Percentiles rank a stretch among this genome's conserved stretches.
Evolutionary conservation across 352 stramenopile genomes (phyloP).

Genomic region (Globisporangium heterothallicum): DNA sequence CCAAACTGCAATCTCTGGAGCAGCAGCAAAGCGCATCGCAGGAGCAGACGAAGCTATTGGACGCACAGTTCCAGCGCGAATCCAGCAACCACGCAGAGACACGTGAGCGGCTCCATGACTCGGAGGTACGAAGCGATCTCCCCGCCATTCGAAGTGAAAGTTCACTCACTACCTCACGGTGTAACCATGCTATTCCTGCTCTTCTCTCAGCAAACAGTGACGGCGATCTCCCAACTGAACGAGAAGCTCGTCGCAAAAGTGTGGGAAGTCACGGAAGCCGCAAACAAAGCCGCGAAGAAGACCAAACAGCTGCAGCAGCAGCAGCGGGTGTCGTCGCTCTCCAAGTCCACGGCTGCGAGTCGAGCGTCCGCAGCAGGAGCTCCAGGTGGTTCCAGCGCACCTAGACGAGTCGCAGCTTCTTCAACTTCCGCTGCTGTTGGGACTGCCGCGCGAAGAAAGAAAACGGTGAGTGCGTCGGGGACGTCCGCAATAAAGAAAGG

Average conservation of each 20-base stretch:
- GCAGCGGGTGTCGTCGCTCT: slow-evolving; percentile 41
- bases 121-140: too few relatives aligned
- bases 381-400: neutral
- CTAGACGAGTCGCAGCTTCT: neutral
- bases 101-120: slow-evolving; percentile 39
- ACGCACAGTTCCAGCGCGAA: slow-evolving; percentile 38
- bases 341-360: slow-evolving; percentile 51
- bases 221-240: slow-evolving; percentile 61
- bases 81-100: slow-evolving; percentile 37
- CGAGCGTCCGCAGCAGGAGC: slow-evolving; percentile 25
- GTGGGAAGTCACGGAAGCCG: slow-evolving; percentile 50
- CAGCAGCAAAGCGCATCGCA: slow-evolving; percentile 22
- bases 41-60: slow-evolving; percentile 29
- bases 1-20: slow-evolving; percentile 23
- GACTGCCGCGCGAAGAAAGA: slow-evolving; percentile 2
- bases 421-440: neutral
- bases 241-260: slow-evolving; percentile 65
- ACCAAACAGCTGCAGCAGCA: slow-evolving; percentile 49
- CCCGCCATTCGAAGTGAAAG: too few relatives aligned
- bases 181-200: neutral
- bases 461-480: neutral
- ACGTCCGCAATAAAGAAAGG: slow-evolving; percentile 6
- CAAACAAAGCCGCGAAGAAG: slow-evolving; percentile 50
- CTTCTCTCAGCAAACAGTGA: slow-evolving; percentile 45
- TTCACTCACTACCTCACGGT: too few relatives aligned